Conservation (phyloP, 176 grass and related monocot genomes). For the Thalia dealbata region DNA sequence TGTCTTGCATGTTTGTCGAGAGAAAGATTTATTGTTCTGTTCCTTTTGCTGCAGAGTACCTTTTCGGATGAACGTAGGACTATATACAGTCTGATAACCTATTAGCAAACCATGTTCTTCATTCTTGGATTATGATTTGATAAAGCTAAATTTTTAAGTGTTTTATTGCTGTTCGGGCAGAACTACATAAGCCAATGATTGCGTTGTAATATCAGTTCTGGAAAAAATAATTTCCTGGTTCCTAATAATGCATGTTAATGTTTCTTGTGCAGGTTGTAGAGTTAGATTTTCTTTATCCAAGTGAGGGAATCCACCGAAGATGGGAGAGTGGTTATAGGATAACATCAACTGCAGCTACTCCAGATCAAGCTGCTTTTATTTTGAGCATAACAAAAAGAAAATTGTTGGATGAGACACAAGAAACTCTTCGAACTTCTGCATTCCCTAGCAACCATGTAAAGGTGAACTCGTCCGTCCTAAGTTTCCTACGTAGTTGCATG, state of each 20-base stretch:
- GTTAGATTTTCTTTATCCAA: constrained; percentile 97
- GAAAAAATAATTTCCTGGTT: not conserved
- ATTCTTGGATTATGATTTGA: not conserved
- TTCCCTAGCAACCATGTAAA: constrained; percentile 99
- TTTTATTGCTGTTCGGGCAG: too few species aligned
- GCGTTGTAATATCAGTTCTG: too few species aligned
- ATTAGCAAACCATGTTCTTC: not conserved
- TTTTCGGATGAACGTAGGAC: not conserved
- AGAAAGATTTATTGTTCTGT: not conserved
- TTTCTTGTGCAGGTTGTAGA: constrained; percentile 67
- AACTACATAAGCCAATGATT: not conserved
- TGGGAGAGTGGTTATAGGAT: constrained; percentile 95
- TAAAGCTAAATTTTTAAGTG: not conserved
- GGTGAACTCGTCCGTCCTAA: constrained; percentile 32
- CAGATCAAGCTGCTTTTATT: constrained; percentile 94
- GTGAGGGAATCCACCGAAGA: constrained; percentile 86
- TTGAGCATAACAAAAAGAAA: constrained; percentile 91
- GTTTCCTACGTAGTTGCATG: not conserved
- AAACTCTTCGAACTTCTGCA: constrained; percentile 86
- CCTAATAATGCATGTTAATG: not conserved
- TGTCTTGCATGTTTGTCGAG: not conserved
- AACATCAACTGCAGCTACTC: constrained; percentile 83
- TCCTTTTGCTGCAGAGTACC: not conserved
- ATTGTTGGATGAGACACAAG: constrained; percentile 81
- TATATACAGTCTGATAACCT: not conserved